Evolutionary conservation across 1,139 yeast species (phyloP), one percentile per base, ranked within the genome.

Genomic region (Yamadazyma atlantica): DNA sequence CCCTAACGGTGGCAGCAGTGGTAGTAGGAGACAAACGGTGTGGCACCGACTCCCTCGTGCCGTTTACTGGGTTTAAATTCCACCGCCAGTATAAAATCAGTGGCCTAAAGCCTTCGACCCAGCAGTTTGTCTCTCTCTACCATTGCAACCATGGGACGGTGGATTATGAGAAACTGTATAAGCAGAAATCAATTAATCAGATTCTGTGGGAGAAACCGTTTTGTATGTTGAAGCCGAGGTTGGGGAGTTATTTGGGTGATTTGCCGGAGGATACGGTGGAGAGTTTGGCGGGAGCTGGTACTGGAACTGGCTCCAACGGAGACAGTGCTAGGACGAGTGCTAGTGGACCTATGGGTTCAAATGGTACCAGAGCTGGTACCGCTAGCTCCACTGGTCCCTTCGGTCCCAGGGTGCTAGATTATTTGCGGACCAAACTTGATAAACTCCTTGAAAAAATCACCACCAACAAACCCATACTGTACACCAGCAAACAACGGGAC

Each of bases 61-160:
- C 76, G 0, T 82, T 75, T 45, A 69, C 83, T 0, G 90, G 90
- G 1, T 78, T 80, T 53, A 75, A 77, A 42, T 61, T 82, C 3
- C 73, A 73, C 36, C 64, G 83, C 32, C 73, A 75, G 27, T 76
- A 74, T 46, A 71, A 69, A 25, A 50, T 78, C 23, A 60, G 66
- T 30, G 62, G 71, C 3, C 45, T 63, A 4, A 53, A 59, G 5
- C 71, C 73, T 0, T 68, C 69, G 1, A 55, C 75, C 22, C 60
- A 69, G 39, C 80, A 73, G 43, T 72, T 69, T 44, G 55, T 82
- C 8, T 58, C 75, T 1, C 50, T 83, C 12, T 64, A 75, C 0
- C 82, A 75, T 47, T 84, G 90, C 53, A 57, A 68, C 21, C 60
- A 63, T 12, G 90, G 90, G 0, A 55, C 55, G n/a, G 64, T 71